Base-by-base conservation (phyloP, 768 basidiomycete genomes). In the Mycena belliarum region DNA sequence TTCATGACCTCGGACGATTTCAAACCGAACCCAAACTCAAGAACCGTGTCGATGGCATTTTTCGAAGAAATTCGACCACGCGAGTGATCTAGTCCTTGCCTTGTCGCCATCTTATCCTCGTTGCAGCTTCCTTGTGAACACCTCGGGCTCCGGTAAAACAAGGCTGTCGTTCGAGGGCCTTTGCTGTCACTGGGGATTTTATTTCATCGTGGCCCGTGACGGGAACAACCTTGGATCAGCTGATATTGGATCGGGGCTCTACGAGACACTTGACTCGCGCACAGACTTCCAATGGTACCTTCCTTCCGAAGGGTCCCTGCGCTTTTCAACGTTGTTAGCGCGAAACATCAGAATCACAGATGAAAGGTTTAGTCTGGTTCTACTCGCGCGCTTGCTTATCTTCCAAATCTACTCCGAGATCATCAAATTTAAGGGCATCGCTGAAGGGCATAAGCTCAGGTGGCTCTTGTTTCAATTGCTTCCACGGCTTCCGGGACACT, bases 121-220 rank as follows among this genome's bases (percentile, higher is more conserved):
- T 4, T 15, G 2, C 33, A 54, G 52, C 25, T 54, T 54, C 12
- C 52, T 54, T 3, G 44, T 54, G 6, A 54, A 54, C 35, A 25
- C 44, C 14, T 54, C 52, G 4, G 52, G 52, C 3, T 37, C 28
- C n/a, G 52, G 52, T 3, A 54, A 54, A 16, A 54, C 52, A 1
- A 14, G 52, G 11, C 18, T 53, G 11, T 18, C 26, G 2, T 45
- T 53, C 24, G 55, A 57, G 11, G 49, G 55, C 14, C 43, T 57
- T 2, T 57, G 55, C n/a, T 38, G 21, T 7, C 35, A 55, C 25
- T 54, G 52, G 52, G 52, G 52, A 26, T 46, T 54, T 16, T 54
- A 54, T 28, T 38, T 47, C 29, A 47, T 23, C 20, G 12, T 46
- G 43, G 33, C 24, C 3, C 32, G 4, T 1, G 52, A 54, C 26